Evolutionary conservation across 495 filamentous ascomycete species (phyloP).

Genomic region (Xylaria flabelliformis): DNA sequence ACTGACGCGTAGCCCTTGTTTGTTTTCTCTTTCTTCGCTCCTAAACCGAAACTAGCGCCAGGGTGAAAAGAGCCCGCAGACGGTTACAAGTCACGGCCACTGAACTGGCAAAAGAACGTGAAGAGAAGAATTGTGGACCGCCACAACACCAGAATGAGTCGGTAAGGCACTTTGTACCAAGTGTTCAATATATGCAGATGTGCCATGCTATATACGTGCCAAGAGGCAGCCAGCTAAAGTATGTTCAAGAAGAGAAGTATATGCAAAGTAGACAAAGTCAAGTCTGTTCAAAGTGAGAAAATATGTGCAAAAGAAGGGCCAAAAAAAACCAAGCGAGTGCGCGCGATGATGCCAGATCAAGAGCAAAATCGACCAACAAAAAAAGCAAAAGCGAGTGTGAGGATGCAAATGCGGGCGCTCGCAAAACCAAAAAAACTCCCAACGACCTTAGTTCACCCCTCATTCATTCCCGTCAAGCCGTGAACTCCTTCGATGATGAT

Average conservation of each 20-base stretch:
- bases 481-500: conserved; percentile 4
- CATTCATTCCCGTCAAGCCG: neutral
- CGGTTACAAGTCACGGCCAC: too few species aligned
- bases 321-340: neutral
- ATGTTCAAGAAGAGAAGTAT: conserved; percentile 33
- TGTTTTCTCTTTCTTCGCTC: too few species aligned
- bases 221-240: conserved; percentile 19
- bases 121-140: too few species aligned
- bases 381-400: conserved; percentile 14
- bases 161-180: neutral
- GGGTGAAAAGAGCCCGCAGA: too few species aligned
- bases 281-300: conserved; percentile 9
- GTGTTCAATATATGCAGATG: conserved; percentile 11
- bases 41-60: too few species aligned
- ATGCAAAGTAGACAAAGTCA: conserved; percentile 24
- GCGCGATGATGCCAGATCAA: neutral
- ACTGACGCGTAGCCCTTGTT: too few species aligned
- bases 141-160: neutral
- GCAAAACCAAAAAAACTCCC: conserved; percentile 13
- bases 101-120: too few species aligned
- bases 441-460: neutral
- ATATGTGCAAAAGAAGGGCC: conserved; percentile 2
- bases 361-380: neutral
- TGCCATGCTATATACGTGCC: conserved; percentile 15
- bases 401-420: conserved; percentile 19